These are phyloP conservation scores for Blastomyces gilchristii DNA, from an alignment of 2,329 filamentous ascomycete species.

Conservation along the genomic window DNA sequence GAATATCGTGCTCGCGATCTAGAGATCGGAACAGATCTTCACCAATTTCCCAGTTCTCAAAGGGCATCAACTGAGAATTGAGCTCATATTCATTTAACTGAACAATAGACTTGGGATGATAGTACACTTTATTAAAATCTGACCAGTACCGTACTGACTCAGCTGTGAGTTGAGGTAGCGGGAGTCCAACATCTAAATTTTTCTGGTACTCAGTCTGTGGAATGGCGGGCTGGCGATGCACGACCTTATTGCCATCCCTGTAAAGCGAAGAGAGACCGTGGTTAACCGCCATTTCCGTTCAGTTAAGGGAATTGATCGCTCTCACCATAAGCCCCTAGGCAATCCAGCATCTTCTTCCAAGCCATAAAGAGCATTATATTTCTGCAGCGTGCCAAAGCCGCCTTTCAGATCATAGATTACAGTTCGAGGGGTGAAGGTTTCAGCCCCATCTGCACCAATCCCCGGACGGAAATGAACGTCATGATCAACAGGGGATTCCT, in stretches of 20 bases:
- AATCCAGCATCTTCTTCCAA: constrained; percentile 30
- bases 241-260: constrained; percentile 56
- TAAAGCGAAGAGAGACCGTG: not conserved
- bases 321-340: constrained; percentile 38
- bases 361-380: constrained; percentile 82
- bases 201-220: constrained; percentile 64
- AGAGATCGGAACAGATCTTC: constrained; percentile 63
- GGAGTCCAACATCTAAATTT: constrained; percentile 61
- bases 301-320: not conserved
- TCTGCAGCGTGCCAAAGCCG: constrained; percentile 76
- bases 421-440: constrained; percentile 86
- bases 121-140: constrained; percentile 87
- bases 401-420: constrained; percentile 93
- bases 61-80: constrained; percentile 67
- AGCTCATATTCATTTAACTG: constrained; percentile 83
- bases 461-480: constrained; percentile 83
- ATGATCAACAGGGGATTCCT: constrained; percentile 61
- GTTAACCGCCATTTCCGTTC: not conserved
- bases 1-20: constrained; percentile 70
- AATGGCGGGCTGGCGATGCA: constrained; percentile 60
- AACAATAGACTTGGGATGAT: constrained; percentile 76
- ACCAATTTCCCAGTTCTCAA: constrained; percentile 64
- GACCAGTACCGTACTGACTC: constrained; percentile 88
- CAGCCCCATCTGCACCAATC: constrained; percentile 67
- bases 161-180: constrained; percentile 54